phyloP scores from a whole-genome alignment of 805 yeast species.

The Teunomyces panamensis region DNA sequence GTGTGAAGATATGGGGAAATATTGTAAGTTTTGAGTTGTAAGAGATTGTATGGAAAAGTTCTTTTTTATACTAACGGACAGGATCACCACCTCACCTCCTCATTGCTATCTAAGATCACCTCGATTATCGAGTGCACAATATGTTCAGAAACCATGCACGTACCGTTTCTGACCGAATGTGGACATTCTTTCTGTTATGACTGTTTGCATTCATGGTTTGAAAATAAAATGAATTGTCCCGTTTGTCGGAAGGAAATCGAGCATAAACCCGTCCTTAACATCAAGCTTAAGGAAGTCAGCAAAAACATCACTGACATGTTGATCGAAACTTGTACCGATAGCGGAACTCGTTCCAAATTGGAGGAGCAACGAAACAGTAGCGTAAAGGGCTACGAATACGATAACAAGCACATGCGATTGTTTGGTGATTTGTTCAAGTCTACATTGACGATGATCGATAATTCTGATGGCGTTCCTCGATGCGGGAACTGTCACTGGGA shows the following conservation, averaged over 20 bases:
- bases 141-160: constrained; percentile 67
- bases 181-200: constrained; percentile 76
- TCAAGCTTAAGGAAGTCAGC: constrained; percentile 47
- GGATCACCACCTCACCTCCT: constrained; percentile 19
- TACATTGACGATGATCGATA: constrained; percentile 54
- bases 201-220: constrained; percentile 62
- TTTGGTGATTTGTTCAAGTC: constrained; percentile 52
- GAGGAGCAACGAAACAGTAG: constrained; percentile 23
- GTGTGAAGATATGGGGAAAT: constrained; percentile 8
- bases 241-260: constrained; percentile 54
- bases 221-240: constrained; percentile 60
- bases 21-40: constrained; percentile 9
- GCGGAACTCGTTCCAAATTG: constrained; percentile 20
- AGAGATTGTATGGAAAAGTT: background rate
- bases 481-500: constrained; percentile 83
- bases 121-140: constrained; percentile 52
- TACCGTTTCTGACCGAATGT: constrained; percentile 61
- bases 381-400: constrained; percentile 37
- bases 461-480: constrained; percentile 68
- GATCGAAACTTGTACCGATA: constrained; percentile 28
- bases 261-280: constrained; percentile 52
- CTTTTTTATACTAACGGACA: constrained; percentile 13
- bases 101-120: constrained; percentile 25
- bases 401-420: constrained; percentile 32
- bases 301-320: constrained; percentile 41